Conservation (phyloP, 176 grass and related monocot genomes). For the Triticum turgidum region DNA sequence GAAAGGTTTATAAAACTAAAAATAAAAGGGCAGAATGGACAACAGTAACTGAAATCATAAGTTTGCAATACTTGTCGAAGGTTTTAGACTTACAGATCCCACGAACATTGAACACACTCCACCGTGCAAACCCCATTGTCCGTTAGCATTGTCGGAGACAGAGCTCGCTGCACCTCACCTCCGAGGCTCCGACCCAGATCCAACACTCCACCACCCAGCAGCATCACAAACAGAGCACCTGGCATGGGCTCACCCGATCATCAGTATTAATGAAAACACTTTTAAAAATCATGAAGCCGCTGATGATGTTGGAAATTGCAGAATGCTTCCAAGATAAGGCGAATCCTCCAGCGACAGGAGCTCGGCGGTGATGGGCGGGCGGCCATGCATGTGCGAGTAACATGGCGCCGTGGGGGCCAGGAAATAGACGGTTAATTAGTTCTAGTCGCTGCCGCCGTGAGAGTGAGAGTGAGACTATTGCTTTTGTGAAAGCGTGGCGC, state of each 20-base stretch:
- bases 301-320: not conserved
- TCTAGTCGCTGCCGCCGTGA: not conserved
- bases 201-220: not conserved
- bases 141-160: not conserved
- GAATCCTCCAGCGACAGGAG: conserved; percentile 20
- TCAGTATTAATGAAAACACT: not conserved
- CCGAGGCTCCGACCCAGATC: not conserved
- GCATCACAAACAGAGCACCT: not conserved
- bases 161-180: no score
- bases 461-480: not conserved
- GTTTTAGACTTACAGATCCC: not conserved
- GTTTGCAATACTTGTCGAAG: not conserved
- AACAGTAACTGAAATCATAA: not conserved
- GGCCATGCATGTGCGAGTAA: conserved; percentile 58
- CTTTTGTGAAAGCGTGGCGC: conserved; percentile 38
- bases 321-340: conserved; percentile 41
- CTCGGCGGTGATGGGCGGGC: conserved; percentile 41
- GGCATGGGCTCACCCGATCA: not conserved
- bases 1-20: no score
- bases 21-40: no score
- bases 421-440: conserved; percentile 37
- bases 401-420: conserved; percentile 34
- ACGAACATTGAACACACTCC: not conserved
- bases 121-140: not conserved
- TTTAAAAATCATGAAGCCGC: not conserved